phyloP scores from a whole-genome alignment of 768 basidiomycete species.

The Calocybe cyanea region DNA sequence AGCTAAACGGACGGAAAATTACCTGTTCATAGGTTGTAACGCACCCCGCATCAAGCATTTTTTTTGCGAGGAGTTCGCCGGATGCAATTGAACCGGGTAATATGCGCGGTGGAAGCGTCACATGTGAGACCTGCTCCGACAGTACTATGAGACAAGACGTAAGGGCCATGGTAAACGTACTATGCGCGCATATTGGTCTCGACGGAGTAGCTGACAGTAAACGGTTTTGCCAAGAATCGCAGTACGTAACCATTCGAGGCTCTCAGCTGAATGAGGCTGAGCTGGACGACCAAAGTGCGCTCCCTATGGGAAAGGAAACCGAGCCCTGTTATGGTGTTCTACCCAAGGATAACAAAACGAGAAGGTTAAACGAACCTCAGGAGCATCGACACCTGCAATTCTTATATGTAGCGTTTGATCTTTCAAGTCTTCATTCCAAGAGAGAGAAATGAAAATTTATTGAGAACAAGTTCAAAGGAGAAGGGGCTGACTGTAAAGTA shows the following conservation, averaged over 20 bases:
- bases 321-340: neutral
- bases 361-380: conserved; percentile 56
- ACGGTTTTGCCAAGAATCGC: conserved; percentile 55
- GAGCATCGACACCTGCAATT: conserved; percentile 89
- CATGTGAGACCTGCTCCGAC: conserved; percentile 58
- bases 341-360: neutral
- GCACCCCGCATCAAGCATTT: conserved; percentile 81
- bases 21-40: conserved; percentile 72
- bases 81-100: conserved; percentile 46
- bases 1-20: neutral
- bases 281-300: conserved; percentile 80
- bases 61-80: conserved; percentile 51
- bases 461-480: neutral
- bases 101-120: conserved; percentile 48
- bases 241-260: conserved; percentile 64
- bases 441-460: neutral
- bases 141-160: neutral
- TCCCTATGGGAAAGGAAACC: conserved; percentile 36
- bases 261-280: conserved; percentile 74
- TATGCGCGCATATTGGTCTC: conserved; percentile 82
- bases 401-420: conserved; percentile 84
- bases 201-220: conserved; percentile 66
- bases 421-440: conserved; percentile 53
- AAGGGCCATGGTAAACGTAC: conserved; percentile 39
- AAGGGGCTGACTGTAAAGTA: conserved; percentile 17